phyloP scores from a whole-genome alignment of 2,329 filamentous ascomycete genomes.

The Fusarium fujikuroi region DNA sequence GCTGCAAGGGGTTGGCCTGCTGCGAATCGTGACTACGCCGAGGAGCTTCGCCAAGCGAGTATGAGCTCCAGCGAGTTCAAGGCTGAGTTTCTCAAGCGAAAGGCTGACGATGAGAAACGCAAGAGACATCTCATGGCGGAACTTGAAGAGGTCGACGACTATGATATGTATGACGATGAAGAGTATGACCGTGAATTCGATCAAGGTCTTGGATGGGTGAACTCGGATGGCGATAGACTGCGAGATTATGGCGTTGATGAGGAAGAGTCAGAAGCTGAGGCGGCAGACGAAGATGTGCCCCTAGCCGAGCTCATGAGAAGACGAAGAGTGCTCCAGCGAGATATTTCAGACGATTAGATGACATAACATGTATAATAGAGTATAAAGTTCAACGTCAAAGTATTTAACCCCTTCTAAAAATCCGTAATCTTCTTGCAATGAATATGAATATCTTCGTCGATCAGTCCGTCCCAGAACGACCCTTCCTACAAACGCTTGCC shows the following conservation, averaged over 20 bases:
- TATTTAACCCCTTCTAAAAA: constrained; percentile 31
- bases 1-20: constrained; percentile 53
- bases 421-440: constrained; percentile 23
- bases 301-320: constrained; percentile 73
- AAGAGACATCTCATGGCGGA: constrained; percentile 58
- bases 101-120: constrained; percentile 59
- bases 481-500: constrained; percentile 21
- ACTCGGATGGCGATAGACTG: constrained; percentile 78
- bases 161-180: constrained; percentile 66
- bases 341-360: constrained; percentile 46
- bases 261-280: constrained; percentile 60
- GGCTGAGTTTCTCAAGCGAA: constrained; percentile 61
- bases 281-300: constrained; percentile 70
- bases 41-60: constrained; percentile 50
- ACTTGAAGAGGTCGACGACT: constrained; percentile 67
- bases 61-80: constrained; percentile 57
- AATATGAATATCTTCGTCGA: constrained; percentile 23
- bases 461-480: constrained; percentile 5
- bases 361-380: constrained; percentile 33
- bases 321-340: constrained; percentile 55
- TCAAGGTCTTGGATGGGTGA: constrained; percentile 70
- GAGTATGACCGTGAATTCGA: constrained; percentile 57
- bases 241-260: constrained; percentile 85
- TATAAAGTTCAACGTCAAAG: constrained; percentile 21
- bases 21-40: constrained; percentile 50